These are phyloP conservation scores for Ochetophila trinervis DNA, from an alignment of 306 rosid genomes.

Conservation along the genomic window DNA sequence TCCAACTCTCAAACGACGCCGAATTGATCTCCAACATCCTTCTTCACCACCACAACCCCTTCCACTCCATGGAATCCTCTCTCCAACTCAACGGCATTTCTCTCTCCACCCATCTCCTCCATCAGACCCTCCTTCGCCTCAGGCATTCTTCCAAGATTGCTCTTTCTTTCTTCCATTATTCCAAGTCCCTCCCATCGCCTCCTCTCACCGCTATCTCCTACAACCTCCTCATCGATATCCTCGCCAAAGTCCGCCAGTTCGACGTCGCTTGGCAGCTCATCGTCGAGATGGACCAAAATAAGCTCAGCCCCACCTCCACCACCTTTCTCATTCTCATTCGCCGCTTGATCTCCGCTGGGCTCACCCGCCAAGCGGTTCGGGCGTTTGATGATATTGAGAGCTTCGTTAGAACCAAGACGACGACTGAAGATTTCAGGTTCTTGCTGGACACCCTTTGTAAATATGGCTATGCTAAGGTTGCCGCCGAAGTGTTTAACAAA, in stretches of 20 bases:
- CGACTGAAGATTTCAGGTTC: slow-evolving; percentile 39
- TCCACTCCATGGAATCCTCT: slow-evolving; percentile 67
- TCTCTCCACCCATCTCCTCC: slow-evolving; percentile 54
- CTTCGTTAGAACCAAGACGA: slow-evolving; percentile 27
- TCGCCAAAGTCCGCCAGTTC: slow-evolving; percentile 75
- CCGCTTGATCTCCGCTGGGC: slow-evolving; percentile 61
- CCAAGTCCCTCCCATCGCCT: slow-evolving; percentile 56
- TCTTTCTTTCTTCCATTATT: slow-evolving; percentile 61
- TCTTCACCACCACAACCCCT: slow-evolving; percentile 80
- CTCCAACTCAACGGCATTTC: slow-evolving; percentile 77
- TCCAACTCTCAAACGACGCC: slow-evolving; percentile 50
- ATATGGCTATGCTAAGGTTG: slow-evolving; percentile 67
- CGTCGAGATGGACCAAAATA: slow-evolving; percentile 55
- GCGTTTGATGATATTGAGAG: slow-evolving; percentile 61
- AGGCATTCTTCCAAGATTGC: slow-evolving; percentile 68
- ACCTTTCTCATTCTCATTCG: slow-evolving; percentile 63
- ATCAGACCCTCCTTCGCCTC: slow-evolving; percentile 68
- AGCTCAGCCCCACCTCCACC: slow-evolving; percentile 34
- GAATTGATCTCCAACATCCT: slow-evolving; percentile 54
- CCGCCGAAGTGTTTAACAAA: slow-evolving; percentile 58
- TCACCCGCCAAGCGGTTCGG: slow-evolving; percentile 81
- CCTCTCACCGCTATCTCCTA: slow-evolving; percentile 53
- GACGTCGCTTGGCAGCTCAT: slow-evolving; percentile 83
- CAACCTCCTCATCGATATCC: slow-evolving; percentile 54
- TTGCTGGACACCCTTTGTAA: slow-evolving; percentile 78